Base-by-base conservation (phyloP, 176 grass and related monocot species). In the Aegilops speltoides region DNA sequence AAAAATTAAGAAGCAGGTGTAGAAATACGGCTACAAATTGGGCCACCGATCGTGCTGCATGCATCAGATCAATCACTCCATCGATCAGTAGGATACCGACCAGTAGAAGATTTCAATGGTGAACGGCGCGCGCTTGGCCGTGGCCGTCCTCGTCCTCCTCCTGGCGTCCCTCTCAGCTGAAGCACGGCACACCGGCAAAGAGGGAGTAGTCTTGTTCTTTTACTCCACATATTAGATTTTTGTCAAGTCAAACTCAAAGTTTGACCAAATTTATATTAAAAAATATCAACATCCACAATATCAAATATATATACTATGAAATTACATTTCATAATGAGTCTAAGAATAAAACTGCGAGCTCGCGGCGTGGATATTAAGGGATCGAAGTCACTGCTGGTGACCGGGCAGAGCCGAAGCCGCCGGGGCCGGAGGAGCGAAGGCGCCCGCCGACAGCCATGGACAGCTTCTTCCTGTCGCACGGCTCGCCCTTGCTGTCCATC, bases 391-490 rank as follows among this genome's bases (percentile, higher is more conserved):
- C 28, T 28, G 28, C 28, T 28, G 28, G 28, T 28, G 28, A 28
- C 28, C 28, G 28, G 48, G 48, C 14, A 52, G 48, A 52, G 48
- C 48, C 14, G 0, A 6, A 0, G 14, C 48, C 48, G 48, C 48
- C 48, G 45, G 45, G 43, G 32, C 32, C 32, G 37, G 38, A 40
- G 16, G 48, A 52, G 48, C 48, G 48, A 5, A 14, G 60, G 1
- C 24, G 0, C 2, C 41, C 41, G 4, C 10, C 41, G 41, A 45
- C 41, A 3, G 33, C 52, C 34, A 91, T 95, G 93, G 93, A 95
- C 54, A 98, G 88, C 28, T 95, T 94, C 91, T 98, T 89, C 89
- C 16, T 98, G 6, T 98, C 95, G 8, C 95, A 98, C 78, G 93
- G 95, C 16, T 87, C 95, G 64, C 95, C 95, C 23, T 89, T 63